Evolutionary conservation across 164 flowering plant species (phyloP).

Genomic region (Cinnamomum micranthum): DNA sequence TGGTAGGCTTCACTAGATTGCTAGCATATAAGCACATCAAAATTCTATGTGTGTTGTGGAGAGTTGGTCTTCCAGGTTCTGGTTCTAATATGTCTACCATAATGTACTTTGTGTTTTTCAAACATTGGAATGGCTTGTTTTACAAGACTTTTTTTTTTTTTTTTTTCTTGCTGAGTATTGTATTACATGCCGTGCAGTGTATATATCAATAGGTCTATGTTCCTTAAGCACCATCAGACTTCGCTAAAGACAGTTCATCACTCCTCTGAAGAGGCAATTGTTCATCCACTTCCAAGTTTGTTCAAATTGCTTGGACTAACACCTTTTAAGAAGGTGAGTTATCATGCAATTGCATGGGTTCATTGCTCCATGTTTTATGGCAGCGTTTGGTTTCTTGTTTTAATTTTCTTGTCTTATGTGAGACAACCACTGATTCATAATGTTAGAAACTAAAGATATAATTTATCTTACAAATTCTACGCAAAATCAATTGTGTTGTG

Average conservation of each 20-base stretch:
- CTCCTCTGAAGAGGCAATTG: conserved; percentile 50
- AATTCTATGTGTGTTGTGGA: no score
- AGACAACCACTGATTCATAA: neutral
- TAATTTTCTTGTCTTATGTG: neutral
- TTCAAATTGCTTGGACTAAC: conserved; percentile 69
- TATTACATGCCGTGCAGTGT: conserved; percentile 43
- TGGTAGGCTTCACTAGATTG: no score
- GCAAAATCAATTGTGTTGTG: neutral
- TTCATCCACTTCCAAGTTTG: conserved; percentile 86
- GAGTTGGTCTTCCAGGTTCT: no score
- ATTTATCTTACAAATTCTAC: neutral
- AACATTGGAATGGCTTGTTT: no score
- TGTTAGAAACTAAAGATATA: neutral
- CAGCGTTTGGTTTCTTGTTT: neutral
- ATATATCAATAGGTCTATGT: conserved; percentile 75
- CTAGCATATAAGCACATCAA: no score
- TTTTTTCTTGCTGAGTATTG: neutral
- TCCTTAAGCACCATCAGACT: conserved; percentile 52
- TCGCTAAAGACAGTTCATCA: conserved; percentile 55
- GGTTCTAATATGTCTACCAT: neutral
- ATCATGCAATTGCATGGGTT: neutral
- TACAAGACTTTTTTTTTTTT: no score
- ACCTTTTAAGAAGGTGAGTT: conserved; percentile 73
- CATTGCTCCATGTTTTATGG: neutral
- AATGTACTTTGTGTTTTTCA: neutral